Base-by-base conservation (phyloP, 371 early-diverging fungal species). In the Dichotomocladium elegans region DNA sequence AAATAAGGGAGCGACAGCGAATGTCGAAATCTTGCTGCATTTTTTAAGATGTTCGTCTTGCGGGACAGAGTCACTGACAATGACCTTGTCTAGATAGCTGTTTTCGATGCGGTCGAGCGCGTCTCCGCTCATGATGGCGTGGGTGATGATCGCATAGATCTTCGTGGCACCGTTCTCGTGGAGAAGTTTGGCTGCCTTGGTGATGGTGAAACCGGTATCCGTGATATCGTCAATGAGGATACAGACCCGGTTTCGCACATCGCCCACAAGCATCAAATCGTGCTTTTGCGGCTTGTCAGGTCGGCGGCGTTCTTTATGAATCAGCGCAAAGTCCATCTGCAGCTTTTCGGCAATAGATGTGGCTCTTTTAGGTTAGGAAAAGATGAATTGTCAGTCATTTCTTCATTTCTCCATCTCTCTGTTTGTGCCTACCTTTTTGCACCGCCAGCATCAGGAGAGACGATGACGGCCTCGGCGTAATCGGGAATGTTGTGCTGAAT, bases 361-460 rank as follows among this genome's bases (percentile, higher is more conserved):
- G 2, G 91, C 95, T 56, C 90, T 88, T 58, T 37, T 21, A 17
- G 40, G n/a, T 28, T 33, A 25, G 17, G 82, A 82, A 21, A 2
- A 25, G 21, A 50, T 27, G 10, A 22, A 11, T 29, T 25, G 35
- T 47, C 30, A n/a, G n/a, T 29, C 30, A 27, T 30, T 31, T 30
- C 21, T 3, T 12, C 9, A 21, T 25, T 21, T 41, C 26, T 19
- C 0, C 30, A 15, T 37, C 37, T 37, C 35, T n/a, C 14, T 37
- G n/a, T 37, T 22, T 30, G 3, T 5, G 25, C 8, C 15, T 44
- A 89, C 86, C 96, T 83, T 72, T 98, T 98, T 28, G 96, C 96
- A 43, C 98, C 98, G 60, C 98, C 98, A 14, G 96, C 96, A 81
- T 98, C 96, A 4, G 96, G 96, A 15, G 92, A 91, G 26, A 96